A percentile compares a stretch with the other conserved stretches of the same genome.
These are phyloP conservation scores for Millerozyma acaciae DNA, from an alignment of 805 yeast species.

Conservation along the genomic window DNA sequence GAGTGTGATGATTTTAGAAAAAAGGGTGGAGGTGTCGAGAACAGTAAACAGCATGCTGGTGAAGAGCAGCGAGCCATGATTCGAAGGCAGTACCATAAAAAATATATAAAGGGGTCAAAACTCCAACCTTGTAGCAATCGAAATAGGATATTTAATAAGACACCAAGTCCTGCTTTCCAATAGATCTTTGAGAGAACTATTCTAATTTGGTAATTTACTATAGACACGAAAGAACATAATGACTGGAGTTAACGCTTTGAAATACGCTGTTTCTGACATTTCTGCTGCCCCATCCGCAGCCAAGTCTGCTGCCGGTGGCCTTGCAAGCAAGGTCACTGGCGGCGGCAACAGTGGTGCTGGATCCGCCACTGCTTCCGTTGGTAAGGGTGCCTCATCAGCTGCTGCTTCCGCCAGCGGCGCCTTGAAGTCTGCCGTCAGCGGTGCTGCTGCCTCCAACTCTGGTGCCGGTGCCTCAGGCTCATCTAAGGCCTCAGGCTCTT, in stretches of 20 bases:
- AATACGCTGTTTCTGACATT: constrained; percentile 12
- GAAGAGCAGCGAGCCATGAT: too few species aligned
- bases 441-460: constrained; percentile 11
- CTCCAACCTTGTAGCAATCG: too few species aligned
- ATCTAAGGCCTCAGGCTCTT: constrained; percentile 10
- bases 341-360: constrained; percentile 7
- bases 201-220: neutral
- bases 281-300: constrained; percentile 1
- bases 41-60: constrained; percentile 2
- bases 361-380: constrained; percentile 14
- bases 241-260: constrained; percentile 25
- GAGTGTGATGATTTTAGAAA: too few species aligned
- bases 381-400: constrained; percentile 12
- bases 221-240: neutral
- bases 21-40: too few species aligned
- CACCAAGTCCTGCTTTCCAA: too few species aligned
- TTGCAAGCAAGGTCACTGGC: constrained; percentile 10
- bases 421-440: constrained; percentile 8
- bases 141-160: too few species aligned
- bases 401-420: constrained; percentile 8
- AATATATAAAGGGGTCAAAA: neutral
- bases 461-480: constrained; percentile 12
- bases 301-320: neutral
- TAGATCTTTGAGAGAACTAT: too few species aligned
- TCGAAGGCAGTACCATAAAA: neutral